Percentiles rank a stretch among this genome's conserved stretches.
These are phyloP conservation scores for Cetradonia linearis DNA, from an alignment of 495 filamentous ascomycete genomes.

Conservation along the genomic window DNA sequence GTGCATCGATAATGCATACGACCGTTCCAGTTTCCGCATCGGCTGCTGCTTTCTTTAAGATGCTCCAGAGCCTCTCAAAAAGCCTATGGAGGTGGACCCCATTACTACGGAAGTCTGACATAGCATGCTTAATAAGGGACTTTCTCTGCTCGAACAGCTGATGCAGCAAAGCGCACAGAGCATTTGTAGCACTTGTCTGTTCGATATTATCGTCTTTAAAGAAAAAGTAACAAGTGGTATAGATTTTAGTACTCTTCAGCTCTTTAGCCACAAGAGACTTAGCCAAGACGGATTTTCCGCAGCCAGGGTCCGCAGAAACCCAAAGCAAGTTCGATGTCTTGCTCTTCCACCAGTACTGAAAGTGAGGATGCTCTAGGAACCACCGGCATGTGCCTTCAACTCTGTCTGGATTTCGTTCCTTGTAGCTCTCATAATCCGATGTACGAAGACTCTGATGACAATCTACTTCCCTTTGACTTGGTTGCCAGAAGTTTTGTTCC, in stretches of 20 bases:
- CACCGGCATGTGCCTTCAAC: neutral
- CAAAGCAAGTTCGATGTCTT: neutral
- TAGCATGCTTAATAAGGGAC: slow-evolving; percentile 25
- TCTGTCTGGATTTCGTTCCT: neutral
- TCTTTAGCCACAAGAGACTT: neutral
- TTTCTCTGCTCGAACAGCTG: slow-evolving; percentile 19
- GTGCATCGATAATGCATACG: slow-evolving; percentile 34
- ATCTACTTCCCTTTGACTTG: neutral
- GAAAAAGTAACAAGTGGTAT: slow-evolving; percentile 38
- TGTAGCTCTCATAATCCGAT: neutral
- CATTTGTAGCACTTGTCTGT: slow-evolving; percentile 31
- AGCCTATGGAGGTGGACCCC: slow-evolving; percentile 18
- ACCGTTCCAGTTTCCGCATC: slow-evolving; percentile 24
- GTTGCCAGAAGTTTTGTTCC: too few species aligned
- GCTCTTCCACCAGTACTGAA: neutral
- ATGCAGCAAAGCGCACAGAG: slow-evolving; percentile 24
- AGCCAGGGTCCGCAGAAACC: neutral
- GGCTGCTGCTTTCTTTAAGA: slow-evolving; percentile 20
- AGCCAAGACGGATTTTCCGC: neutral
- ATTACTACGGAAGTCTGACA: slow-evolving; percentile 17
- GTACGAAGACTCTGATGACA: neutral
- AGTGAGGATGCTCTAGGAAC: neutral
- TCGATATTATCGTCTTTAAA: slow-evolving; percentile 45
- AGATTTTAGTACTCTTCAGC: neutral
- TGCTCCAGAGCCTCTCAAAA: slow-evolving; percentile 26